Conservation (phyloP, 116 monocot genomes). For the Iris pallida region DNA sequence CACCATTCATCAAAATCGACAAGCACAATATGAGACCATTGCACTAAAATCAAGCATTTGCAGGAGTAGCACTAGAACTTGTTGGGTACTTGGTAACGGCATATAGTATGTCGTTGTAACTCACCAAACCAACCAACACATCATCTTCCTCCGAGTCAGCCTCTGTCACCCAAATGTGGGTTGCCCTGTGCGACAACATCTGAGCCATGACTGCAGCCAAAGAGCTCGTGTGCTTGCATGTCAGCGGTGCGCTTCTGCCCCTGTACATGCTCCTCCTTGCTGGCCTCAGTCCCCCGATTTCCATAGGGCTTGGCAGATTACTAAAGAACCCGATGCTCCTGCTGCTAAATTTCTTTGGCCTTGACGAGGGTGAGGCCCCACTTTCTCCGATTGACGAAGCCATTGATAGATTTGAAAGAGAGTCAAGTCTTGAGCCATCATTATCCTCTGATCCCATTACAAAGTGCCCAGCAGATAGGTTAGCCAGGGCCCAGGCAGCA, state of each 20-base stretch:
- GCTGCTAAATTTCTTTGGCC: constrained; percentile 77
- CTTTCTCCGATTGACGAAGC: constrained; percentile 20
- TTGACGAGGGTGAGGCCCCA: constrained; percentile 11
- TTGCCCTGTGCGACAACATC: constrained; percentile 86
- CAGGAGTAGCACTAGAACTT: background rate
- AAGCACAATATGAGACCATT: background rate
- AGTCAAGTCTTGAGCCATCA: constrained; percentile 6
- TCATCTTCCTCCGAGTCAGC: constrained; percentile 37
- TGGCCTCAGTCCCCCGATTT: constrained; percentile 7
- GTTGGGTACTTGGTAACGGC: constrained; percentile 60
- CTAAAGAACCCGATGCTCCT: constrained; percentile 74
- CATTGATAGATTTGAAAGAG: constrained; percentile 19
- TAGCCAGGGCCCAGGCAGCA: constrained; percentile 82
- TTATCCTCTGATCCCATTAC: constrained; percentile 76
- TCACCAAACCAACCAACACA: constrained; percentile 59
- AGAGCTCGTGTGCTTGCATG: constrained; percentile 70
- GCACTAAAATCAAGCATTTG: background rate
- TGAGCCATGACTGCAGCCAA: constrained; percentile 97
- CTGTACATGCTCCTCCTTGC: constrained; percentile 57
- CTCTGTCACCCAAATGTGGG: constrained; percentile 93
- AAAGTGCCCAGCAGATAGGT: constrained; percentile 76
- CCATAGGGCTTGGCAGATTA: constrained; percentile 23
- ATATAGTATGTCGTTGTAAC: constrained; percentile 65
- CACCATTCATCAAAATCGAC: background rate
- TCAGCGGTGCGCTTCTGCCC: constrained; percentile 70